Conservation (phyloP, 345 rosid species). For the Populus simonii region DNA sequence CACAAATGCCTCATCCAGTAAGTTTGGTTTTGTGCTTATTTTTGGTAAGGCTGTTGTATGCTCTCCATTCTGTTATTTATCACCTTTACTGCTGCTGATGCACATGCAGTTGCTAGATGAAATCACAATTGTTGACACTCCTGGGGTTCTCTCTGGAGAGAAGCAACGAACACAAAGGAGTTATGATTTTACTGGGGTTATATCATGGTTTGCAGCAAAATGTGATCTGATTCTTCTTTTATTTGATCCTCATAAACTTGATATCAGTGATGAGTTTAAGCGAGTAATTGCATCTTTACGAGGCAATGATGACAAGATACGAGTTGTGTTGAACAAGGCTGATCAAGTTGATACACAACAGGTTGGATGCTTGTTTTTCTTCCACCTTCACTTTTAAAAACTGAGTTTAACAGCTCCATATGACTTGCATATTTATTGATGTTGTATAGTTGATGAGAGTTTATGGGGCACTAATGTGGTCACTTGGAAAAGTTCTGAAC, state of each 20-base stretch:
- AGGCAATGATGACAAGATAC: constrained; percentile 28
- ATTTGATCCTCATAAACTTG: constrained; percentile 31
- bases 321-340: constrained; percentile 29
- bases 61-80: background rate
- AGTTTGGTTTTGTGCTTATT: background rate
- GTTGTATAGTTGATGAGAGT: constrained; percentile 28
- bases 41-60: background rate
- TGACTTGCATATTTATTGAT: background rate
- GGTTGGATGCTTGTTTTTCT: background rate
- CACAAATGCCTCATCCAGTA: constrained; percentile 34
- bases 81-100: background rate
- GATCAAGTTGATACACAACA: constrained; percentile 30
- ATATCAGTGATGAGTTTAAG: constrained; percentile 28
- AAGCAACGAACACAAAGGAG: constrained; percentile 30
- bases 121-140: constrained; percentile 29
- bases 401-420: background rate
- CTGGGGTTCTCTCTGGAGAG: constrained; percentile 28
- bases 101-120: constrained; percentile 23
- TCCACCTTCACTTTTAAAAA: background rate
- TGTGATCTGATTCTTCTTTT: constrained; percentile 27
- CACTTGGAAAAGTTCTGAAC: constrained; percentile 28
- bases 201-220: constrained; percentile 32
- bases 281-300: constrained; percentile 25
- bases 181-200: constrained; percentile 32
- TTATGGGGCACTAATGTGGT: constrained; percentile 31